phyloP scores from a whole-genome alignment of 2,329 filamentous ascomycete genomes.

The Penicillium oxalicum region DNA sequence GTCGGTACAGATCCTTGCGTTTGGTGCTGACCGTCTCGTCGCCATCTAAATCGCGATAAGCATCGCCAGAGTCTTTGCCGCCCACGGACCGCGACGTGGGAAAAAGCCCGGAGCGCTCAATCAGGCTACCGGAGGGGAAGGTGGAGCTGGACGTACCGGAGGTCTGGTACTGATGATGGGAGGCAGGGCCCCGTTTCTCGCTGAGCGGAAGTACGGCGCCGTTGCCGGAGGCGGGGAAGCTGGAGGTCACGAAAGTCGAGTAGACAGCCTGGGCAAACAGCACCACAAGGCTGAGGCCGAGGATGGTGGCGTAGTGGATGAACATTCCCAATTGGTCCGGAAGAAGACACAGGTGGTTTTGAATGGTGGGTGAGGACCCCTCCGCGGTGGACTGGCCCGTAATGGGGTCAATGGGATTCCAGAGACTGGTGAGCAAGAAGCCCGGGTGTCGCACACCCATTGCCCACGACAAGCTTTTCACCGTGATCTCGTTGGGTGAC shows the following conservation, averaged over 20 bases:
- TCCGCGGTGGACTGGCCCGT: conserved; percentile 29
- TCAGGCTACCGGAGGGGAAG: conserved; percentile 24
- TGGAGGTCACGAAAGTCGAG: conserved; percentile 21
- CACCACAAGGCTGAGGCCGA: conserved; percentile 47
- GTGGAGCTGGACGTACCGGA: conserved; percentile 31
- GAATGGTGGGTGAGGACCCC: conserved; percentile 53
- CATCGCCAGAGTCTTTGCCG: conserved; percentile 14
- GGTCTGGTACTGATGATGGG: conserved; percentile 21
- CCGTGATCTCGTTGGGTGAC: conserved; percentile 72
- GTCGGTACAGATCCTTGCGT: conserved; percentile 22
- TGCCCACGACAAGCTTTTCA: conserved; percentile 91
- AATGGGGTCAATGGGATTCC: conserved; percentile 72
- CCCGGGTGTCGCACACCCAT: conserved; percentile 90
- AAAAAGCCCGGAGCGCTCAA: conserved; percentile 23
- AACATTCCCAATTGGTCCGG: conserved; percentile 84
- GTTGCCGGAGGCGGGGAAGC: conserved; percentile 4
- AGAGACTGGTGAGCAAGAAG: conserved; percentile 81
- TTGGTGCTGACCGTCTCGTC: conserved; percentile 23
- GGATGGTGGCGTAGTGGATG: conserved; percentile 65
- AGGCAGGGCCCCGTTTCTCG: conserved; percentile 21
- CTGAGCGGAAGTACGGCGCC: conserved; percentile 27
- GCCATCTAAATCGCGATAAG: conserved; percentile 20
- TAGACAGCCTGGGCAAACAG: conserved; percentile 43
- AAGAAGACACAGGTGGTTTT: conserved; percentile 84
- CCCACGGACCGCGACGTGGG: conserved; percentile 17